phyloP scores from a whole-genome alignment of 495 filamentous ascomycete genomes.

The Neurospora cerealis region DNA sequence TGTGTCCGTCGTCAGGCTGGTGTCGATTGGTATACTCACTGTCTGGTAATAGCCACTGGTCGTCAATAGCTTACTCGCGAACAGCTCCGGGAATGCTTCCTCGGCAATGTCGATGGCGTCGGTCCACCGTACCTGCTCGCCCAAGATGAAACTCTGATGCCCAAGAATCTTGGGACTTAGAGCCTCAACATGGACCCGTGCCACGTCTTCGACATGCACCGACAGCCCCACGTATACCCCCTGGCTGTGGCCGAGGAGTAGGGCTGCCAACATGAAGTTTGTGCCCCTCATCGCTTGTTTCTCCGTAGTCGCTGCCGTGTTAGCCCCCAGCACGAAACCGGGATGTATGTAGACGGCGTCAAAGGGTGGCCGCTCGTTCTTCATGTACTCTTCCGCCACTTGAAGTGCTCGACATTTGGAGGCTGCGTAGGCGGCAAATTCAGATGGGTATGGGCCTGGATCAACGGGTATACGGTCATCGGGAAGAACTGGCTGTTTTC shows the following conservation, averaged over 20 bases:
- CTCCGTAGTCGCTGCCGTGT: slow-evolving; percentile 28
- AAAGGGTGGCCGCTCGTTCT: slow-evolving; percentile 29
- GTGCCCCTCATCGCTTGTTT: slow-evolving; percentile 27
- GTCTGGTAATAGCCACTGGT: slow-evolving; percentile 26
- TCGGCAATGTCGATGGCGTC: slow-evolving; percentile 30
- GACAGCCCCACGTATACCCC: slow-evolving; percentile 23
- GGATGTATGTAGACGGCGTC: slow-evolving; percentile 40
- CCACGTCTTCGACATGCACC: slow-evolving; percentile 37
- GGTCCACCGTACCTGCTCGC: slow-evolving; percentile 29
- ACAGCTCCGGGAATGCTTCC: slow-evolving; percentile 30
- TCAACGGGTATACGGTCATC: slow-evolving; percentile 19
- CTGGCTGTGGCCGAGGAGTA: slow-evolving; percentile 23
- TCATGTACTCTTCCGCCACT: slow-evolving; percentile 31
- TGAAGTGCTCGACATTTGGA: slow-evolving; percentile 34
- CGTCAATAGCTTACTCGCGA: slow-evolving; percentile 28
- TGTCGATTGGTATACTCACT: slow-evolving; percentile 30
- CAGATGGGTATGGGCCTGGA: slow-evolving; percentile 26
- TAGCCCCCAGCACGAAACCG: slow-evolving; percentile 32
- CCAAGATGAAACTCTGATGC: slow-evolving; percentile 29
- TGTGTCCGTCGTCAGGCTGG: slow-evolving; percentile 29
- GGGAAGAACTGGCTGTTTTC: slow-evolving; percentile 9
- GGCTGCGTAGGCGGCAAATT: slow-evolving; percentile 30
- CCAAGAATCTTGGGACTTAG: slow-evolving; percentile 30
- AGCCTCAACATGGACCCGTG: slow-evolving; percentile 30
- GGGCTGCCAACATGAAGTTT: slow-evolving; percentile 24